phyloP scores from a whole-genome alignment of 2,329 filamentous ascomycete species.

The Neofusicoccum umdonicola region DNA sequence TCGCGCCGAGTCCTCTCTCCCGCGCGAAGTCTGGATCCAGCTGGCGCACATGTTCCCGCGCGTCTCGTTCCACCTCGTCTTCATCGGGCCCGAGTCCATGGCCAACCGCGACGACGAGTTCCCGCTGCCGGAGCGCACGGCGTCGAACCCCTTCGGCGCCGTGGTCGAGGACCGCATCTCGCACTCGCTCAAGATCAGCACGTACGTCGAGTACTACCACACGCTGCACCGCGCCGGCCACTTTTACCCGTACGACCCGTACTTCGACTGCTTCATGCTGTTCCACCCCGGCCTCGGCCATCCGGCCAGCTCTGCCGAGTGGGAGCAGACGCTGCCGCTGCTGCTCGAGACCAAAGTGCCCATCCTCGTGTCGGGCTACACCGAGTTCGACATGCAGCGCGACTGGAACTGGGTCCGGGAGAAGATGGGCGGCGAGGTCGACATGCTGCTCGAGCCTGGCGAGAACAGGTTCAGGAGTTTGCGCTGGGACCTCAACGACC shows the following conservation, averaged over 20 bases:
- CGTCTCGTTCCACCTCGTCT: constrained; percentile 83
- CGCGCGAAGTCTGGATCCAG: constrained; percentile 90
- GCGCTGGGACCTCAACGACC: constrained; percentile 94
- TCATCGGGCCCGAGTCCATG: constrained; percentile 97
- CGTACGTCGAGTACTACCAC: constrained; percentile 97
- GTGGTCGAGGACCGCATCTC: constrained; percentile 88
- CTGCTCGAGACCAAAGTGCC: constrained; percentile 94
- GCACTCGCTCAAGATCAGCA: constrained; percentile 91
- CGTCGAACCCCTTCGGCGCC: constrained; percentile 88
- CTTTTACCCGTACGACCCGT: constrained; percentile 94
- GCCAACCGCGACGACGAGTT: constrained; percentile 89
- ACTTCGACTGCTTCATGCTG: constrained; percentile 95
- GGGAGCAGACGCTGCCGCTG: constrained; percentile 84
- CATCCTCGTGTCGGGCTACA: constrained; percentile 93
- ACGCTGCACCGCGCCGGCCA: constrained; percentile 87
- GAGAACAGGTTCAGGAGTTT: constrained; percentile 93
- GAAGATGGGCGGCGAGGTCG: constrained; percentile 84
- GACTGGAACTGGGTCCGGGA: constrained; percentile 88
- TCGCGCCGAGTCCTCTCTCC: constrained; percentile 94
- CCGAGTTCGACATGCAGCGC: constrained; percentile 88
- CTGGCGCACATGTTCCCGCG: constrained; percentile 93
- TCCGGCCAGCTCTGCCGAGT: constrained; percentile 88
- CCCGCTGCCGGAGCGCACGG: constrained; percentile 80
- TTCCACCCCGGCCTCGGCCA: constrained; percentile 97
- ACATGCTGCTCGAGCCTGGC: constrained; percentile 84